Evolutionary conservation across 768 basidiomycete genomes (phyloP).

Genomic region (Termitomyces sp.): DNA sequence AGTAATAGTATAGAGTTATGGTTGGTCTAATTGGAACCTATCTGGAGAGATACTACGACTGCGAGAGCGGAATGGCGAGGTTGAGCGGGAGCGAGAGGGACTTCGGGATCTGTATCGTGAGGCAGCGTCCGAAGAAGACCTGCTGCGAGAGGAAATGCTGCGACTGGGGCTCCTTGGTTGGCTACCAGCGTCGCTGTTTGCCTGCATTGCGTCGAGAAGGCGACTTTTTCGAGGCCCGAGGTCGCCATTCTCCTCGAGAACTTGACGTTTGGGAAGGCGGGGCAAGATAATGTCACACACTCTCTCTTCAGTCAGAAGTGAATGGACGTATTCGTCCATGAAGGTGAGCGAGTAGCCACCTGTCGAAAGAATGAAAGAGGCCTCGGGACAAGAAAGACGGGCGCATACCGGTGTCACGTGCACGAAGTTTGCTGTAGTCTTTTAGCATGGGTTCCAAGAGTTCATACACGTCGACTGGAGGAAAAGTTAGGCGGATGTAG

Average conservation of each 20-base stretch:
- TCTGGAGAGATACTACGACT: conserved; percentile 57
- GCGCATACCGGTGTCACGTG: conserved; percentile 69
- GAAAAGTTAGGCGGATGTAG: conserved; percentile 94
- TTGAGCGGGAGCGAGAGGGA: conserved; percentile 46
- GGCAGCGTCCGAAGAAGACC: conserved; percentile 39
- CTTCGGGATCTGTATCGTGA: conserved; percentile 64
- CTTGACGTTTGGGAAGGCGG: conserved; percentile 76
- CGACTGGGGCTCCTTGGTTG: conserved; percentile 31
- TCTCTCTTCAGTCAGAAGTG: conserved; percentile 80
- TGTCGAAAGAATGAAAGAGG: conserved; percentile 23
- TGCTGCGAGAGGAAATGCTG: conserved; percentile 16
- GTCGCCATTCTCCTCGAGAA: conserved; percentile 90
- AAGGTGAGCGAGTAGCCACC: conserved; percentile 83
- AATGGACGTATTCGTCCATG: conserved; percentile 90
- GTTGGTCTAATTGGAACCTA: conserved; percentile 38
- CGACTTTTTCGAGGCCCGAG: conserved; percentile 81
- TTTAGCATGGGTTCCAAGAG: conserved; percentile 90
- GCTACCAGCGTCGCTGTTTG: conserved; percentile 51
- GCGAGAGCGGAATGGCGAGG: conserved; percentile 46
- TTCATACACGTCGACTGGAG: conserved; percentile 86
- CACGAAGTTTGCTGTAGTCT: conserved; percentile 87
- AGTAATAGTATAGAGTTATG: conserved; percentile 14
- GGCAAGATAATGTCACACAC: conserved; percentile 97
- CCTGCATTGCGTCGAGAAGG: conserved; percentile 85
- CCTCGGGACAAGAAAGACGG: background rate